Percentiles rank a stretch among this genome's conserved stretches.
Evolutionary conservation across 2,329 filamentous ascomycete species (phyloP).

Genomic region (Geosmithia putterillii): DNA sequence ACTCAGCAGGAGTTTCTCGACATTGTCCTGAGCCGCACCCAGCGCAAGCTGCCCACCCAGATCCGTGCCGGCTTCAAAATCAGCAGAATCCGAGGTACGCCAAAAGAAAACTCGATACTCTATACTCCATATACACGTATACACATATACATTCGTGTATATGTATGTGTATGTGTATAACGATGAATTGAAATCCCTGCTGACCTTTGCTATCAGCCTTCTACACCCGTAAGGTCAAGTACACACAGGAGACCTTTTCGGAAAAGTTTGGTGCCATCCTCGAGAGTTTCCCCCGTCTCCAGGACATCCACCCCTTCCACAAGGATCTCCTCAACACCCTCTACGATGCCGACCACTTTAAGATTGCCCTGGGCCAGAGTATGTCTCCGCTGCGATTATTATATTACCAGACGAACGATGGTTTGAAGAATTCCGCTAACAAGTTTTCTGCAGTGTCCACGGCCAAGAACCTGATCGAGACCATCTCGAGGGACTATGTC

Average conservation of each 20-base stretch:
- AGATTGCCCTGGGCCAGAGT: slow-evolving; percentile 81
- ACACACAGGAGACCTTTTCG: slow-evolving; percentile 89
- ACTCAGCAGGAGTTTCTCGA: slow-evolving; percentile 94
- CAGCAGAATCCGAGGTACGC: slow-evolving; percentile 73
- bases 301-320: slow-evolving; percentile 94
- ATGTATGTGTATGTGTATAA: too few relatives aligned
- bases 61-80: slow-evolving; percentile 94
- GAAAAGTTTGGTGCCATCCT: slow-evolving; percentile 89
- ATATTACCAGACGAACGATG: too few relatives aligned
- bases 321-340: slow-evolving; percentile 79
- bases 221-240: slow-evolving; percentile 97
- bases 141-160: too few relatives aligned
- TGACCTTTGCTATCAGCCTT: slow-evolving; percentile 43
- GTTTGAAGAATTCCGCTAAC: slow-evolving; percentile 8
- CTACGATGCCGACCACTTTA: slow-evolving; percentile 96
- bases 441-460: slow-evolving; percentile 62
- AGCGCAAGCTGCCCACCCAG: slow-evolving; percentile 86
- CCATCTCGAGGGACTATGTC: slow-evolving; percentile 90
- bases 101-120: too few relatives aligned
- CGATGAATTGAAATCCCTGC: neutral
- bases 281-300: slow-evolving; percentile 82
- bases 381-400: neutral
- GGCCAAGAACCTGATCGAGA: slow-evolving; percentile 92
- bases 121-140: too few relatives aligned
- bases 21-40: slow-evolving; percentile 88